Evolutionary conservation across 495 filamentous ascomycete genomes (phyloP).

Genomic region (Cryomyces antarcticus): DNA sequence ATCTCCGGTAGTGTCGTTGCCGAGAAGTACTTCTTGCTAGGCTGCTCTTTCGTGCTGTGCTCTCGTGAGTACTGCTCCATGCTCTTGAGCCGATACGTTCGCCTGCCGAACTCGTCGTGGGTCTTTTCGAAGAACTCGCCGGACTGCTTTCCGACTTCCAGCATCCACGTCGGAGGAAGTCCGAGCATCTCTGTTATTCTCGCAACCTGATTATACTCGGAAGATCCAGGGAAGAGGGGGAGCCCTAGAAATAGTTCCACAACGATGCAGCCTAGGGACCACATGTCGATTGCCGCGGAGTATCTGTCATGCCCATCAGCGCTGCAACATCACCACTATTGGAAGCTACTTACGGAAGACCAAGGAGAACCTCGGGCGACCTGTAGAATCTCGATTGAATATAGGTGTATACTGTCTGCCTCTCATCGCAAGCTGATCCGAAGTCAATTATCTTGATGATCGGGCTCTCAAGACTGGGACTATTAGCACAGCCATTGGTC

Average conservation of each 20-base stretch:
- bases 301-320: constrained; percentile 32
- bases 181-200: constrained; percentile 98
- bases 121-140: constrained; percentile 95
- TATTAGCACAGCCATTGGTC: not conserved
- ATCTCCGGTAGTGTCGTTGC: constrained; percentile 88
- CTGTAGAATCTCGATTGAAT: constrained; percentile 98
- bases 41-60: constrained; percentile 90
- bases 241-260: constrained; percentile 94
- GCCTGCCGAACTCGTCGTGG: constrained; percentile 76
- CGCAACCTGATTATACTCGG: constrained; percentile 96
- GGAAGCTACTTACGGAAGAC: constrained; percentile 43
- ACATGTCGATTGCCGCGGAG: constrained; percentile 99
- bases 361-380: constrained; percentile 87
- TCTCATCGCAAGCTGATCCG: constrained; percentile 93
- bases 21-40: constrained; percentile 98
- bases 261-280: constrained; percentile 97
- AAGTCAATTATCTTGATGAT: constrained; percentile 99
- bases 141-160: constrained; percentile 96
- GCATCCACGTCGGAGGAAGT: constrained; percentile 93
- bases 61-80: constrained; percentile 96
- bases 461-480: constrained; percentile 66
- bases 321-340: not conserved
- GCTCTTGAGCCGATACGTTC: constrained; percentile 78
- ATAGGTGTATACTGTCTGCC: constrained; percentile 98
- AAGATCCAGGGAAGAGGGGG: constrained; percentile 91